Evolutionary conservation across 2,329 filamentous ascomycete genomes (phyloP), one percentile per base, ranked within the genome.

Genomic region (Beauveria australis): DNA sequence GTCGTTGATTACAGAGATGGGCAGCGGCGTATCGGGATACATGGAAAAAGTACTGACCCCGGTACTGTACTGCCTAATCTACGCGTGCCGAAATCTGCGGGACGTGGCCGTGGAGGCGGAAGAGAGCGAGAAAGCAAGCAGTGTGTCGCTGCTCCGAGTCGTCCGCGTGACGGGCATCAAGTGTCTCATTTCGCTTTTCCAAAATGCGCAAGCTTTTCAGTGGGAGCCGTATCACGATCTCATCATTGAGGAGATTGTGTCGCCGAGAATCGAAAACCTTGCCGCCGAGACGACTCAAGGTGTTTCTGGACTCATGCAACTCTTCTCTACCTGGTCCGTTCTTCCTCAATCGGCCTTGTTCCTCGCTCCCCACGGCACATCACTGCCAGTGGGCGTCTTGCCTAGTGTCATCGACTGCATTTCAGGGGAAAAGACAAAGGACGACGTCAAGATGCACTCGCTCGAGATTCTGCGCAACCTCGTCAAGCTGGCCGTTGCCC

Each of bases 201-300:
- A 85, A 44, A 88, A 89, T 63, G 88, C 87, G 22, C 81, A 85
- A 2, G 79, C 81, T 10, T 88, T 88, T 63, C 80, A 89, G 55
- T 95, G 92, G 89, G 78, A 78, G 2, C 77, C 80, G 1, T 96
- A 92, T 70, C 81, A 89, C 43, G 79, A 83, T 9, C 73, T 82
- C 0, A 87, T 97, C 56, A 84, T 94, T 58, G 77, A 82, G 30
- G 87, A 96, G 68, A 77, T 95, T 28, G 80, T 99, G 51, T 85
- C 84, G 56, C 91, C 91, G 19, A 83, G 91, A 65, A 78, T 97
- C 19, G 82, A 88, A 2, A 90, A 89, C 61, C 83, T 99, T 59
- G 85, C 92, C 0, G 79, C 83, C 5, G 94, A 99, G 75, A 96
- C 91, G 48, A 89, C 91, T 0, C 92, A 99, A 70, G 91, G 91